Percentiles rank a stretch among this genome's conserved stretches.
phyloP scores from a whole-genome alignment of 1,284 basidiomycete genomes.

The Melampsora larici-populina region DNA sequence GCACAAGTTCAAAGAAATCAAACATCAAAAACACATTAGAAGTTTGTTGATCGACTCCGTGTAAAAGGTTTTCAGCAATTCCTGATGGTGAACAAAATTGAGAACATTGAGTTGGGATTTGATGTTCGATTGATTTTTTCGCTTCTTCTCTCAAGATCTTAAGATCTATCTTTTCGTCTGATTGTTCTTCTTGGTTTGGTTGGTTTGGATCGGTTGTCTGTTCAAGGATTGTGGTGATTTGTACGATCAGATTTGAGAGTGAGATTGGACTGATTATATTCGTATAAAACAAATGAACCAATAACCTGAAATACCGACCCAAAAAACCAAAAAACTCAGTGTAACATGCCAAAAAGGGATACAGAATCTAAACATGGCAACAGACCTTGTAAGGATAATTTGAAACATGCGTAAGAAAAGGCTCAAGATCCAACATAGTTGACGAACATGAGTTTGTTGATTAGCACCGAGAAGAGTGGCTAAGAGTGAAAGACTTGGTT shows the following conservation, averaged over 20 bases:
- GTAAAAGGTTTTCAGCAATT: neutral
- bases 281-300: constrained; percentile 64
- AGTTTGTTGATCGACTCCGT: constrained; percentile 37
- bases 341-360: neutral
- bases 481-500: constrained; percentile 60
- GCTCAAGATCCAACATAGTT: constrained; percentile 44
- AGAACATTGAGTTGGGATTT: constrained; percentile 58
- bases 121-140: constrained; percentile 58
- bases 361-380: neutral
- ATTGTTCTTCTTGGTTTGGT: constrained; percentile 65
- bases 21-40: constrained; percentile 33
- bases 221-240: constrained; percentile 62
- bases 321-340: constrained; percentile 22
- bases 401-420: constrained; percentile 44
- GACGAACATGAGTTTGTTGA: constrained; percentile 49
- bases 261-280: constrained; percentile 61
- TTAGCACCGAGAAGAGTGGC: constrained; percentile 45
- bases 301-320: constrained; percentile 58
- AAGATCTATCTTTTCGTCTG: constrained; percentile 69
- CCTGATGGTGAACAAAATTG: constrained; percentile 14
- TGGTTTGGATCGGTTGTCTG: constrained; percentile 76
- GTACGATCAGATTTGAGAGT: constrained; percentile 59
- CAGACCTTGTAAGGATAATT: constrained; percentile 47
- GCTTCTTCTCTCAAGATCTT: constrained; percentile 61
- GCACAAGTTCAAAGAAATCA: neutral